Percentiles rank a stretch among this genome's conserved stretches.
Conservation (phyloP, 2,329 filamentous ascomycete genomes). For the Calonectria hawksworthii region DNA sequence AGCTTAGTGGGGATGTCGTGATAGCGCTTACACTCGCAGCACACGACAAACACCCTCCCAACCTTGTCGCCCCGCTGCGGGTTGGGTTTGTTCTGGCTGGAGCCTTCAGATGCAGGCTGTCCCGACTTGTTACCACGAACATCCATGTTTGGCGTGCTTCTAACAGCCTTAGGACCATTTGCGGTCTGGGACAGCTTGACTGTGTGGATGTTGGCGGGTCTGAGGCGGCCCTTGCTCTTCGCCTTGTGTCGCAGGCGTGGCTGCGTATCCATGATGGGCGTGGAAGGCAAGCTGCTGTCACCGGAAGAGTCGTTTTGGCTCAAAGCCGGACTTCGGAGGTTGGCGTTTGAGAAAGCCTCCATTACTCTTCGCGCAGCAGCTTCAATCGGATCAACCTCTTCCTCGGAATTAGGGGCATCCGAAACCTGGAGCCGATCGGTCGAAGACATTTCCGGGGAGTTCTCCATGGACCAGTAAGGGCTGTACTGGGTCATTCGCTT, state of each 20-base stretch:
- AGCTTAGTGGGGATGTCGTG: slow-evolving; percentile 76
- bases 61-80: slow-evolving; percentile 56
- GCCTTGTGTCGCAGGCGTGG: slow-evolving; percentile 52
- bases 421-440: slow-evolving; percentile 39
- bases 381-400: slow-evolving; percentile 47
- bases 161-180: slow-evolving; percentile 11
- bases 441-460: slow-evolving; percentile 35
- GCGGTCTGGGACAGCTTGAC: slow-evolving; percentile 6
- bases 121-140: slow-evolving; percentile 34
- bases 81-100: slow-evolving; percentile 29
- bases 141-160: slow-evolving; percentile 29
- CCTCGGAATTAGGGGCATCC: slow-evolving; percentile 28
- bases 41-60: slow-evolving; percentile 76
- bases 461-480: slow-evolving; percentile 40
- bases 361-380: slow-evolving; percentile 50
- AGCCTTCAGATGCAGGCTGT: slow-evolving; percentile 30
- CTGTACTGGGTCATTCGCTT: slow-evolving; percentile 29
- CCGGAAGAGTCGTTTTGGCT: slow-evolving; percentile 36
- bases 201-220: slow-evolving; percentile 25
- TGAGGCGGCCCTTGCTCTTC: slow-evolving; percentile 39
- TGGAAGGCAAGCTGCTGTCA: slow-evolving; percentile 46
- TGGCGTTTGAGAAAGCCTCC: slow-evolving; percentile 48
- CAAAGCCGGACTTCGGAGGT: slow-evolving; percentile 31
- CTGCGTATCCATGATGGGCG: slow-evolving; percentile 53
- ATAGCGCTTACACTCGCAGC: slow-evolving; percentile 74